A percentile compares a stretch with the other conserved stretches of the same genome.
phyloP scores from a whole-genome alignment of 441 rosid species.

The Kokia cookei region DNA sequence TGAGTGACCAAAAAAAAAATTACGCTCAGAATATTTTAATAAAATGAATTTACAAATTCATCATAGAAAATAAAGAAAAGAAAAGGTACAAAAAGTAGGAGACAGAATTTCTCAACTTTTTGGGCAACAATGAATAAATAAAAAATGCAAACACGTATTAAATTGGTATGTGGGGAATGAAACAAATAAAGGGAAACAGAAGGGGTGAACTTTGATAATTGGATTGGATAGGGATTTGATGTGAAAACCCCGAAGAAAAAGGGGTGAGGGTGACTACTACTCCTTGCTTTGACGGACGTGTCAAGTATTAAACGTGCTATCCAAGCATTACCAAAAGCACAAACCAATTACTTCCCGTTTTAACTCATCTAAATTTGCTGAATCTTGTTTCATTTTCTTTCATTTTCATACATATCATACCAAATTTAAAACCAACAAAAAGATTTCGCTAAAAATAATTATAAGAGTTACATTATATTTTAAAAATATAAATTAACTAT shows the following conservation, averaged over 20 bases:
- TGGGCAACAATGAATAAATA: not conserved
- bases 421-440: not conserved
- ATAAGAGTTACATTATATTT: too few relatives aligned
- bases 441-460: too few relatives aligned
- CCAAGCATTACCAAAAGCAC: not conserved
- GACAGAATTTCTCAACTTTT: not conserved
- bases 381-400: not conserved
- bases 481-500: too few relatives aligned
- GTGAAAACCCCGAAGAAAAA: not conserved
- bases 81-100: not conserved
- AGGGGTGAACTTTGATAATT: not conserved
- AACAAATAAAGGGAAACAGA: too few relatives aligned
- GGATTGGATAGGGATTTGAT: not conserved
- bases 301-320: not conserved
- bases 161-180: too few relatives aligned
- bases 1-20: too few relatives aligned
- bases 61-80: not conserved
- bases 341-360: not conserved
- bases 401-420: not conserved
- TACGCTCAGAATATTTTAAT: not conserved
- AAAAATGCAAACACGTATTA: too few relatives aligned
- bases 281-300: not conserved
- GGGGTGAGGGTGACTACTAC: not conserved
- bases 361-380: not conserved
- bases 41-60: not conserved